Conservation (phyloP, 164 flowering plant species). For the Nymphaea thermarum region DNA sequence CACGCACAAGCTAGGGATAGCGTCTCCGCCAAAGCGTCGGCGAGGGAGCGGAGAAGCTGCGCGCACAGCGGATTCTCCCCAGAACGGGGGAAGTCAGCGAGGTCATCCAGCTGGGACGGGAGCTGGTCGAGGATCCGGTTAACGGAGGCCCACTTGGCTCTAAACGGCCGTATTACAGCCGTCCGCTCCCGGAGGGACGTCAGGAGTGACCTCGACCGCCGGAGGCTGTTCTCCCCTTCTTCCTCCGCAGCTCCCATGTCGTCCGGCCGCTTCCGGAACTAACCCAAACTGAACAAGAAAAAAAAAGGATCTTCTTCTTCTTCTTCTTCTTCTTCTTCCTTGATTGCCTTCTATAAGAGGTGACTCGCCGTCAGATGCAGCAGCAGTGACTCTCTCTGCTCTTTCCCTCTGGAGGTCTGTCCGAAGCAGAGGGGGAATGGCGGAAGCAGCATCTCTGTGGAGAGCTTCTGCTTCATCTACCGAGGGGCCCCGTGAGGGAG, state of each 20-base stretch:
- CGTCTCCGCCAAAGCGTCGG: constrained; percentile 21
- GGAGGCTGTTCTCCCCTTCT: constrained; percentile 4
- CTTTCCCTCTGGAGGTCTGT: too few species aligned
- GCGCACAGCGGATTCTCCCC: constrained; percentile 29
- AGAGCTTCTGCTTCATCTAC: too few species aligned
- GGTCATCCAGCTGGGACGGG: constrained; percentile 33
- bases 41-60: constrained; percentile 31
- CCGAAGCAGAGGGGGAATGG: too few species aligned
- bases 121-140: constrained; percentile 30
- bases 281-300: background rate
- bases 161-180: constrained; percentile 22
- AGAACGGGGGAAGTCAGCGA: constrained; percentile 26
- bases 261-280: background rate
- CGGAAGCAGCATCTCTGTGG: too few species aligned
- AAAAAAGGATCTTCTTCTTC: background rate
- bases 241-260: constrained; percentile 17
- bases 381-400: background rate
- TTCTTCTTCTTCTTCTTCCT: background rate
- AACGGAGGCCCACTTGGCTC: constrained; percentile 39
- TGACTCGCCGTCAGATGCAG: background rate
- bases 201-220: constrained; percentile 7
- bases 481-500: too few species aligned
- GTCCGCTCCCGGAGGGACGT: constrained; percentile 12
- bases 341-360: too few species aligned
- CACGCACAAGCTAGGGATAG: constrained; percentile 19